A percentile compares a stretch with the other conserved stretches of the same genome.
Evolutionary conservation across 2,329 filamentous ascomycete genomes (phyloP).

Genomic region (Ophiostoma triangulosporum): DNA sequence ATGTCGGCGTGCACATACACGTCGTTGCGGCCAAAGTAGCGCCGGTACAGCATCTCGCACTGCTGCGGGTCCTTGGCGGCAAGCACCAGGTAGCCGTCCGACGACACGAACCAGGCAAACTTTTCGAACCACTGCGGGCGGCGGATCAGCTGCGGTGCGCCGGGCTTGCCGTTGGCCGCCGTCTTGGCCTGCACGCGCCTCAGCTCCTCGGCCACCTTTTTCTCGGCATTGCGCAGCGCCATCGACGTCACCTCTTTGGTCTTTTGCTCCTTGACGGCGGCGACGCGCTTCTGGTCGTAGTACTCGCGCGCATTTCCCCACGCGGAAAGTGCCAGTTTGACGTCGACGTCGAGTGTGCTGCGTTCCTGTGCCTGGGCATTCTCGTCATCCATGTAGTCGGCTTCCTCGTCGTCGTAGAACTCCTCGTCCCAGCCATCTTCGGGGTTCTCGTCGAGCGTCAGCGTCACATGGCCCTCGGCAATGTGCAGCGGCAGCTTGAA

Average conservation of each 20-base stretch:
- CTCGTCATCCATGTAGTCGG: constrained; percentile 33
- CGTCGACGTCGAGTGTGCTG: constrained; percentile 55
- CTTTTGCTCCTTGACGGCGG: constrained; percentile 76
- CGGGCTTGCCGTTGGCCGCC: constrained; percentile 53
- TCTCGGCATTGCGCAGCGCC: constrained; percentile 79
- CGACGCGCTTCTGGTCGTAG: constrained; percentile 75
- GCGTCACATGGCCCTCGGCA: constrained; percentile 74
- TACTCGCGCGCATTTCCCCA: constrained; percentile 88
- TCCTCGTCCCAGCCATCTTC: constrained; percentile 37
- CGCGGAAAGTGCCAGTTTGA: constrained; percentile 67
- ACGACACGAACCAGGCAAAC: constrained; percentile 89
- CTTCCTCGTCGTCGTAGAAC: constrained; percentile 28
- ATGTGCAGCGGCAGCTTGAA: constrained; percentile 82
- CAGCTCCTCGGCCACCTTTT: constrained; percentile 74
- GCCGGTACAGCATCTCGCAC: constrained; percentile 81
- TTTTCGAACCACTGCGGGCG: constrained; percentile 94
- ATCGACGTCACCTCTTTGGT: constrained; percentile 68
- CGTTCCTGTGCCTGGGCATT: constrained; percentile 23
- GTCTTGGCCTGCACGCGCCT: constrained; percentile 86
- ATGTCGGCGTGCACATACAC: constrained; percentile 86
- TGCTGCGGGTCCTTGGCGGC: constrained; percentile 81
- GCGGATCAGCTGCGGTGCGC: constrained; percentile 63
- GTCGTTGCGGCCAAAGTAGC: constrained; percentile 77
- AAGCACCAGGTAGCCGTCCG: constrained; percentile 85
- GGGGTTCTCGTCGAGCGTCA: constrained; percentile 61